Base-by-base conservation (phyloP, 208 protist genomes). In the Acanthamoeba culbertsoni region DNA sequence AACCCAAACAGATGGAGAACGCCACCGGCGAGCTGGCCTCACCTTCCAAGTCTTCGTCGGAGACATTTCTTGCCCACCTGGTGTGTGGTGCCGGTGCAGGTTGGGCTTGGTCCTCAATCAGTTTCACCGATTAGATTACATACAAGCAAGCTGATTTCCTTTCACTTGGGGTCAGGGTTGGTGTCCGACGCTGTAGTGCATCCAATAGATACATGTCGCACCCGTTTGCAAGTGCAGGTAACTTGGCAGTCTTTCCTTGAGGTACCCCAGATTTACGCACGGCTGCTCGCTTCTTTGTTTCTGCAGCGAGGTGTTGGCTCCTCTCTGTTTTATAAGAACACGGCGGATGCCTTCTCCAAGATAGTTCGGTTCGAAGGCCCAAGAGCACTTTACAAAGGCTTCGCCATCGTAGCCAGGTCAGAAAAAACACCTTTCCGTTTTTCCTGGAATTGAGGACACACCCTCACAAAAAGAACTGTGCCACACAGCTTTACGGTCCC, bases 201-300 rank as follows among this genome's bases (percentile, higher is more conserved):
- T 63, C 95, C 95, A 55, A 93, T 96, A 14, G 95, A 96, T 65
- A 96, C 95, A 1, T 93, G 95, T 28, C 91, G 95, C 73, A 92
- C 95, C 18, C 92, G 95, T 63, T 43, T 96, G 42, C 95, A 96
- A 92, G 75, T 96, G n/a, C 86, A 94, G 65, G 91, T 95, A 53
- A 53, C 57, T 23, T 33, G 14, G 45, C 31, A 35, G 1, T 94
- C 55, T 90, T 86, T n/a, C 18, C 46, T 1, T 82, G 31, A 42
- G 2, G 20, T 45, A 2, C 16, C 33, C 46, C 16, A 42, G 14
- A 37, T 75, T 53, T 8, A 37, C 20, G 31, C 65, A 37, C 14
- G 2, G 40, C 65, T 33, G 28, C 31, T 77, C 14, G 65, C n/a
- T 12, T 1, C 23, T 12, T 33, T 75, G n/a, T 31, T 31, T 12